Percentiles rank a stretch among this genome's conserved stretches.
Evolutionary conservation across 2,329 filamentous ascomycete species (phyloP).

Genomic region (Whalleya microplaca): DNA sequence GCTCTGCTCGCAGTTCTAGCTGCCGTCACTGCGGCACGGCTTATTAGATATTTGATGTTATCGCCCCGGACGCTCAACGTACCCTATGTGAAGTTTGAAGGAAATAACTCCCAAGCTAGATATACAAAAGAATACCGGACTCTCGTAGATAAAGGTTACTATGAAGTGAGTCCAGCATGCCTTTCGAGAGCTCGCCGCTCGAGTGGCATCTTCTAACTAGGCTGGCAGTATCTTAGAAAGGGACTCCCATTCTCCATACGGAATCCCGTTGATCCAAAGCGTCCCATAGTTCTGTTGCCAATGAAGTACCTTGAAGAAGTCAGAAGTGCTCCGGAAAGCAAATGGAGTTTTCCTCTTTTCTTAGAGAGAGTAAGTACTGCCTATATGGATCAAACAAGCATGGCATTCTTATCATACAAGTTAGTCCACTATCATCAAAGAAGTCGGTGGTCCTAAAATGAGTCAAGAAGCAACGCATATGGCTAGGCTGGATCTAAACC

Average conservation of each 20-base stretch:
- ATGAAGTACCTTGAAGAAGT: constrained; percentile 21
- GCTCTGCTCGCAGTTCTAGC: too few species aligned
- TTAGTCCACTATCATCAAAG: too few species aligned
- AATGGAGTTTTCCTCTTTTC: constrained; percentile 17
- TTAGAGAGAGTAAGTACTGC: constrained; percentile 4
- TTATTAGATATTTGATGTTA: not conserved
- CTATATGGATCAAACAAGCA: not conserved
- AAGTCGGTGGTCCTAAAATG: not conserved
- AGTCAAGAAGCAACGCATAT: not conserved
- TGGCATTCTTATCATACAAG: not conserved
- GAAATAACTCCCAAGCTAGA: not conserved
- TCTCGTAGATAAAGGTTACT: not conserved
- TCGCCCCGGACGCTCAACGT: not conserved
- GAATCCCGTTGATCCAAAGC: constrained; percentile 11
- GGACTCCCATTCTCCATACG: constrained; percentile 16
- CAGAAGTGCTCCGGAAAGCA: constrained; percentile 11
- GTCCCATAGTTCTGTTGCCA: constrained; percentile 14
- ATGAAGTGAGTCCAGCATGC: not conserved
- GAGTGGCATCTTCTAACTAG: not conserved
- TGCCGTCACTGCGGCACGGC: not conserved
- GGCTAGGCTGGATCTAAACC: not conserved
- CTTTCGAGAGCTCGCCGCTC: not conserved
- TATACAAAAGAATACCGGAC: not conserved
- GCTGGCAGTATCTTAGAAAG: constrained; percentile 6
- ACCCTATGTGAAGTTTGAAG: not conserved